Percentiles rank a stretch among this genome's conserved stretches.
Evolutionary conservation across 306 rosid genomes (phyloP).

Genomic region (Styphnolobium japonicum): DNA sequence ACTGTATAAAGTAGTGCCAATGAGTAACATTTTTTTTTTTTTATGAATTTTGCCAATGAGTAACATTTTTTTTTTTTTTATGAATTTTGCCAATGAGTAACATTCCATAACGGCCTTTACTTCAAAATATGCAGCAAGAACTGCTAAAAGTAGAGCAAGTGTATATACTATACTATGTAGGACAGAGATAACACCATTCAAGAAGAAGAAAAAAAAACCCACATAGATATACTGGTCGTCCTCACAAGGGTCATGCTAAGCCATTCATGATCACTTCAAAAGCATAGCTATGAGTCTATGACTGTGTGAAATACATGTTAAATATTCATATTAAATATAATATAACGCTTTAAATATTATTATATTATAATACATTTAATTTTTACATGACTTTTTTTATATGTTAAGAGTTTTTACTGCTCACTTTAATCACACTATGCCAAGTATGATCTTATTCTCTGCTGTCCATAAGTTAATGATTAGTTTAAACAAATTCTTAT

Average conservation of each 20-base stretch:
- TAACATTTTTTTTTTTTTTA: too few species aligned
- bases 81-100: neutral
- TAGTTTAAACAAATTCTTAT: too few species aligned
- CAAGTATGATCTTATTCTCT: too few species aligned
- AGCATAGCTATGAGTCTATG: neutral
- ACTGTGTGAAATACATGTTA: neutral
- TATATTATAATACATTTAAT: neutral
- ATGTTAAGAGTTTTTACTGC: neutral
- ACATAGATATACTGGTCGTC: neutral
- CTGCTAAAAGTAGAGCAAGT: neutral
- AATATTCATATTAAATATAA: neutral
- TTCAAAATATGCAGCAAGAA: neutral
- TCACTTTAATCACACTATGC: neutral
- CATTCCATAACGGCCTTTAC: neutral
- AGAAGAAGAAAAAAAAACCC: neutral
- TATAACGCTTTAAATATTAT: neutral
- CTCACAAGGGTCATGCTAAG: neutral
- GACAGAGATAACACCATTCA: neutral
- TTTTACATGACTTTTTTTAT: neutral
- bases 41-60: neutral
- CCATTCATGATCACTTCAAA: neutral
- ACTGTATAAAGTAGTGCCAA: slow-evolving; percentile 6
- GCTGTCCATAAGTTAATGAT: too few species aligned
- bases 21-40: neutral
- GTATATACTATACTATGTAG: neutral